A percentile compares a stretch with the other conserved stretches of the same genome.
phyloP scores from a whole-genome alignment of 768 basidiomycete genomes.

The Mycena sanguinolenta region DNA sequence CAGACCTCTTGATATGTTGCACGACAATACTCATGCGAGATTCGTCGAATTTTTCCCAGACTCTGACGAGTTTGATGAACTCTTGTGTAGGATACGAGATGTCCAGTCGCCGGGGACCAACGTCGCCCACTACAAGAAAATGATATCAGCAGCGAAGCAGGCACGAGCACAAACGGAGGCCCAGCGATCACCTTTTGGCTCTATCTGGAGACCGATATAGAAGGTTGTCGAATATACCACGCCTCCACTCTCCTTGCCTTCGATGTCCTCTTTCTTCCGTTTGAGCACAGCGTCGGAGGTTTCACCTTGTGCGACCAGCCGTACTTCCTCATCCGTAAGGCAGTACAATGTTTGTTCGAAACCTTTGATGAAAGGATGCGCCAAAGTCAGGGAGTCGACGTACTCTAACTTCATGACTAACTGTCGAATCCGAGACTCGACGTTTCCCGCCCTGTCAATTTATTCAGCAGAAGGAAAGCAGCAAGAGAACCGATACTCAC shows the following conservation, averaged over 20 bases:
- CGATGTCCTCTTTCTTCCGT: slow-evolving; percentile 73
- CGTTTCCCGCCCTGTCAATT: slow-evolving; percentile 82
- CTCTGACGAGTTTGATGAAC: slow-evolving; percentile 92
- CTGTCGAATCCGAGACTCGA: slow-evolving; percentile 95
- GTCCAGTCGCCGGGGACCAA: slow-evolving; percentile 88
- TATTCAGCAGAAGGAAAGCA: slow-evolving; percentile 13
- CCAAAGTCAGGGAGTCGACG: slow-evolving; percentile 90
- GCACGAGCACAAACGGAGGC: background rate
- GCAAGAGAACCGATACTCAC: slow-evolving; percentile 57
- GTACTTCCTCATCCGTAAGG: slow-evolving; percentile 87
- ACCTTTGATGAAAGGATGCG: slow-evolving; percentile 96
- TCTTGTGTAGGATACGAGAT: slow-evolving; percentile 97
- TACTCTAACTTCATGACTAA: slow-evolving; percentile 98
- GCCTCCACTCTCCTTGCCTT: slow-evolving; percentile 80
- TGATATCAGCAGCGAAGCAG: slow-evolving; percentile 13
- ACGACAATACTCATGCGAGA: slow-evolving; percentile 94
- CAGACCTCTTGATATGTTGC: slow-evolving; percentile 91
- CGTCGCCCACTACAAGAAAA: slow-evolving; percentile 73
- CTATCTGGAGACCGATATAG: slow-evolving; percentile 96
- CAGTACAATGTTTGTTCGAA: slow-evolving; percentile 92
- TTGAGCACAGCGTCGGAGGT: slow-evolving; percentile 36
- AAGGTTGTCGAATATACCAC: slow-evolving; percentile 95
- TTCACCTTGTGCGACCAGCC: slow-evolving; percentile 89
- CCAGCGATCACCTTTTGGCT: slow-evolving; percentile 81
- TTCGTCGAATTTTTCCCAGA: slow-evolving; percentile 95